Evolutionary conservation across 805 yeast genomes (phyloP).

Genomic region (Candida ascalaphidarum): DNA sequence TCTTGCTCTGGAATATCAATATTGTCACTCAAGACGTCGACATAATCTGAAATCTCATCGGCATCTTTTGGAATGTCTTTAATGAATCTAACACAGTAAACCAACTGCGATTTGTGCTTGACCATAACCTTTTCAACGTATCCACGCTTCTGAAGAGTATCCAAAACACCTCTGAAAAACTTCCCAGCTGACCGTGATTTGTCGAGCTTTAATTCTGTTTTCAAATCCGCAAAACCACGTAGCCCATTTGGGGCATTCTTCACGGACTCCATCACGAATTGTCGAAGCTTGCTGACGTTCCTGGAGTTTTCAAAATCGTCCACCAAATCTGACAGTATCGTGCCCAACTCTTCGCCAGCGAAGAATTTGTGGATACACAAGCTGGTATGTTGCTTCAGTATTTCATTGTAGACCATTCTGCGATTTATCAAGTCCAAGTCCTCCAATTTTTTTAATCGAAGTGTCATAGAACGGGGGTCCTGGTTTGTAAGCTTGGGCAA

Average conservation of each 20-base stretch:
- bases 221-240: constrained; percentile 53
- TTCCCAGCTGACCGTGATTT: constrained; percentile 29
- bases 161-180: constrained; percentile 41
- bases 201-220: constrained; percentile 47
- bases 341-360: constrained; percentile 16
- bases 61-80: constrained; percentile 41
- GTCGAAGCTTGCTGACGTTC: constrained; percentile 19
- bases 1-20: constrained; percentile 17
- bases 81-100: constrained; percentile 33
- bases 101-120: constrained; percentile 18
- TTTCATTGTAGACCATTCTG: constrained; percentile 19
- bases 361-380: constrained; percentile 45
- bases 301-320: constrained; percentile 19
- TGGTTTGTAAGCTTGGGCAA: constrained; percentile 52
- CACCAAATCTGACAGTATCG: constrained; percentile 10
- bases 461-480: constrained; percentile 63
- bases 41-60: constrained; percentile 33
- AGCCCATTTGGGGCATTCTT: constrained; percentile 53
- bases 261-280: constrained; percentile 38
- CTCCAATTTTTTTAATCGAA: constrained; percentile 49
- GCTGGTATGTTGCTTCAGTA: constrained; percentile 44
- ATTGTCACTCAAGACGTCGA: constrained; percentile 10
- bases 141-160: constrained; percentile 35
- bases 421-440: constrained; percentile 41
- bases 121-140: constrained; percentile 46